Evolutionary conservation across 108 stramenopile genomes (phyloP).

Genomic region (Aurantiochytrium sp.): DNA sequence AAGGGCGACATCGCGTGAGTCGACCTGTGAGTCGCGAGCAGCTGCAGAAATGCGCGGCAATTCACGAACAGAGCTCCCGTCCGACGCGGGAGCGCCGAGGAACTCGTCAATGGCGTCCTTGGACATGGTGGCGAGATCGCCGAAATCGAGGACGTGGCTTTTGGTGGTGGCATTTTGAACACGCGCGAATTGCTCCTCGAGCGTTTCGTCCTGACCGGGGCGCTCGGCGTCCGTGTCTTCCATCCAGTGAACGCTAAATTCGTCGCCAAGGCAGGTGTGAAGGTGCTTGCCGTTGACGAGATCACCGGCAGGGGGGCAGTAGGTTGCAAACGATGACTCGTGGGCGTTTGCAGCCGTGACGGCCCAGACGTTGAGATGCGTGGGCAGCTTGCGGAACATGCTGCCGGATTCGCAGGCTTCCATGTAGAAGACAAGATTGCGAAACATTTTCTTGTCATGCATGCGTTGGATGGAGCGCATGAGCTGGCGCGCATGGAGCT

Average conservation of each 20-base stretch:
- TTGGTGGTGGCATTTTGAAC: conserved; percentile 23
- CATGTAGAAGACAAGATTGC: conserved; percentile 32
- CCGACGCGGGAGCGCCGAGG: not conserved
- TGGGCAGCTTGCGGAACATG: conserved; percentile 35
- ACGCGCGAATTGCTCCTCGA: conserved; percentile 11
- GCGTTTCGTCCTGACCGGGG: conserved; percentile 27
- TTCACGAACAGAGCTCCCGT: not conserved
- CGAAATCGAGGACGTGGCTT: conserved; percentile 35
- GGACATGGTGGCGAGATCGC: not conserved
- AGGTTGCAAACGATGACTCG: conserved; percentile 33
- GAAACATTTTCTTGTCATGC: conserved; percentile 30
- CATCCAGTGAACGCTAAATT: conserved; percentile 35
- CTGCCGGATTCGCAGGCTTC: conserved; percentile 41
- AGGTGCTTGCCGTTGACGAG: conserved; percentile 21
- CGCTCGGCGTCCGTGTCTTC: conserved; percentile 30
- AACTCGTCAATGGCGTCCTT: not conserved
- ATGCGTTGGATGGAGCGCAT: conserved; percentile 19
- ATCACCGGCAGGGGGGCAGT: conserved; percentile 22
- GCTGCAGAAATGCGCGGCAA: not conserved
- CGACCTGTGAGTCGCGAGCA: not conserved
- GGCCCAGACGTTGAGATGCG: conserved; percentile 28
- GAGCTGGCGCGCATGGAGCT: conserved; percentile 31
- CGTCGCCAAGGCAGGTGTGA: conserved; percentile 35
- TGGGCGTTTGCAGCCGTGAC: conserved; percentile 27
- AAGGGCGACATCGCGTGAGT: not conserved